phyloP scores from a whole-genome alignment of 306 rosid genomes.

The Acacia confusa region DNA sequence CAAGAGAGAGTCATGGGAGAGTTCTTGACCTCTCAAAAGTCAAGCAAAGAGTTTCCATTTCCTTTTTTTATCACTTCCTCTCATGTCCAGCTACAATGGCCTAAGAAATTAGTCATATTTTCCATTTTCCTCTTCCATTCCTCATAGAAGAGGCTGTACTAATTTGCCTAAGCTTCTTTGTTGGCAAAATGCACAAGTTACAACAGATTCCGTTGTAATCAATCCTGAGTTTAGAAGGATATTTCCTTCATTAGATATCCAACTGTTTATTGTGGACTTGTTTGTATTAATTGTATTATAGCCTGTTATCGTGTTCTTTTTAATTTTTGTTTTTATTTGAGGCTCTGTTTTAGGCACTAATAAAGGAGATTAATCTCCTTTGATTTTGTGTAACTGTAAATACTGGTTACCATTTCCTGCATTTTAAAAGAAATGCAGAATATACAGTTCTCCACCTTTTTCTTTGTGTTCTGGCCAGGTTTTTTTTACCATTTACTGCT shows the following conservation, averaged over 20 bases:
- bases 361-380: neutral
- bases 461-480: neutral
- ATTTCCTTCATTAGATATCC: neutral
- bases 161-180: neutral
- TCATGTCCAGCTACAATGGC: neutral
- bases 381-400: neutral
- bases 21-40: neutral
- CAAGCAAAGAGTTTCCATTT: neutral
- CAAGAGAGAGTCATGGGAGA: neutral
- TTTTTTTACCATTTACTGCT: constrained; percentile 8
- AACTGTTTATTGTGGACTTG: neutral
- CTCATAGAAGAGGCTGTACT: neutral
- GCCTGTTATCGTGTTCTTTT: neutral
- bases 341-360: neutral
- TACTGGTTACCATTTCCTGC: neutral
- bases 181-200: neutral
- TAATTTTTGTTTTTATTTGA: neutral
- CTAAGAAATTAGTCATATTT: neutral
- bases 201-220: neutral
- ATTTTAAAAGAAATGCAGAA: neutral
- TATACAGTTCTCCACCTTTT: neutral
- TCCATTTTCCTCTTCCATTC: neutral
- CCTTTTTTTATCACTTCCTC: neutral
- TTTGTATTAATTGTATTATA: neutral
- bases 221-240: neutral